These are phyloP conservation scores for Phialophora verrucosa DNA, from an alignment of 2,329 filamentous ascomycete genomes.

Conservation along the genomic window DNA sequence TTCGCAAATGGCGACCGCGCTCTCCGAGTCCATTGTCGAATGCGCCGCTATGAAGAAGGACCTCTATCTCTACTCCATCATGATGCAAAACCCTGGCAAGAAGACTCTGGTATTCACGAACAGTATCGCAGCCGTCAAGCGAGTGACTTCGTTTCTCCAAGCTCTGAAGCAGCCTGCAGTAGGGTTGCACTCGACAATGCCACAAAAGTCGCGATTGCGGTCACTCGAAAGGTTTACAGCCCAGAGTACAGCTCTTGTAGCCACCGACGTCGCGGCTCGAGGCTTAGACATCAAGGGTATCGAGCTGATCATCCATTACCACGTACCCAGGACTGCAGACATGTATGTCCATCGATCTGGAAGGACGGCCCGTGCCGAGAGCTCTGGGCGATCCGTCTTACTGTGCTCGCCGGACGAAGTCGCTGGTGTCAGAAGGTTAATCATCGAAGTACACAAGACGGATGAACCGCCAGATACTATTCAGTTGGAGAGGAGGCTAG, in stretches of 20 bases:
- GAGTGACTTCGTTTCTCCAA: constrained; percentile 81
- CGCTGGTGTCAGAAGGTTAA: constrained; percentile 77
- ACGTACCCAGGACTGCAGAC: constrained; percentile 88
- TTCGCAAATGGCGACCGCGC: constrained; percentile 81
- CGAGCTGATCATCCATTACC: constrained; percentile 91
- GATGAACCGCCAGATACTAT: constrained; percentile 59
- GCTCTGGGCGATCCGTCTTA: constrained; percentile 79
- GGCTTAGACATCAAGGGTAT: constrained; percentile 92
- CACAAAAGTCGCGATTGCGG: constrained; percentile 91
- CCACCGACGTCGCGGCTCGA: constrained; percentile 90
- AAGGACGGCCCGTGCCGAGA: constrained; percentile 83
- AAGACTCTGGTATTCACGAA: constrained; percentile 93
- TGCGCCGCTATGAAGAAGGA: constrained; percentile 96
- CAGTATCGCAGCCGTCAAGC: constrained; percentile 89
- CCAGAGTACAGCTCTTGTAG: constrained; percentile 72
- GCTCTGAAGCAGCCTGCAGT: constrained; percentile 75
- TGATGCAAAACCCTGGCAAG: constrained; percentile 73
- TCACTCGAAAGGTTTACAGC: constrained; percentile 87
- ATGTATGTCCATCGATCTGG: constrained; percentile 95
- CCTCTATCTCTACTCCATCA: constrained; percentile 86
- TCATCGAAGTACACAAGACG: constrained; percentile 82
- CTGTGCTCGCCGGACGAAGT: constrained; percentile 93
- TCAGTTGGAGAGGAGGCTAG: constrained; percentile 80
- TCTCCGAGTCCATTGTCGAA: constrained; percentile 90
- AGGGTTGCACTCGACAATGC: constrained; percentile 90